These are phyloP conservation scores for Quercus suber DNA, from an alignment of 306 rosid genomes.

Conservation along the genomic window DNA sequence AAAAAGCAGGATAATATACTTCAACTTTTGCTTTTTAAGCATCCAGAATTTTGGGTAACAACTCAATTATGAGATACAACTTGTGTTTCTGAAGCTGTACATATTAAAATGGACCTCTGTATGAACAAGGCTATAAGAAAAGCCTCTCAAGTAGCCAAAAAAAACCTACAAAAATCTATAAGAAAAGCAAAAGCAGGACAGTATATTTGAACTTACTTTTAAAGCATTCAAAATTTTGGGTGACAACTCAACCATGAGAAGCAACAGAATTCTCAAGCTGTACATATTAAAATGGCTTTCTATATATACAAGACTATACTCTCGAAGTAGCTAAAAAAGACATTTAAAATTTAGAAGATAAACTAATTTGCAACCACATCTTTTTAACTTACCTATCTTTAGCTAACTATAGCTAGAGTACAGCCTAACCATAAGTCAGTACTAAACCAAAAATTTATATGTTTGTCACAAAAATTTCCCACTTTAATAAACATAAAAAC, in stretches of 20 bases:
- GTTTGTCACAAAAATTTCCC: background rate
- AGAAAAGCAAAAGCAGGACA: too few relatives aligned
- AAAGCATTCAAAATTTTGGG: too few relatives aligned
- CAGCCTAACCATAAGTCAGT: conserved; percentile 5
- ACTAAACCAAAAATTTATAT: background rate
- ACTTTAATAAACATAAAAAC: background rate
- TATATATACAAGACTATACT: conserved; percentile 1
- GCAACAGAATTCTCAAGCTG: too few relatives aligned
- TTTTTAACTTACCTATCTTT: background rate
- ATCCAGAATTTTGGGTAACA: too few relatives aligned
- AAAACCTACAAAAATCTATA: too few relatives aligned
- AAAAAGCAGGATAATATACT: too few relatives aligned
- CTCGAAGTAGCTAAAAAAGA: background rate
- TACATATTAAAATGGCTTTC: background rate
- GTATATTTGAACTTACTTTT: too few relatives aligned
- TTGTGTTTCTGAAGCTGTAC: too few relatives aligned
- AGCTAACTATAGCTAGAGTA: background rate
- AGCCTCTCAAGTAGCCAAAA: background rate
- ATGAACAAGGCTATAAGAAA: conserved; percentile 2
- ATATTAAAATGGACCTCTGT: background rate
- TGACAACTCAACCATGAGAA: too few relatives aligned
- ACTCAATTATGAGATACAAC: too few relatives aligned
- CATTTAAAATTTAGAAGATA: background rate
- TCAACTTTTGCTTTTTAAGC: too few relatives aligned
- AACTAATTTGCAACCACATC: background rate